These are phyloP conservation scores for Globisporangium yorkense DNA, from an alignment of 352 stramenopile species.

Conservation along the genomic window DNA sequence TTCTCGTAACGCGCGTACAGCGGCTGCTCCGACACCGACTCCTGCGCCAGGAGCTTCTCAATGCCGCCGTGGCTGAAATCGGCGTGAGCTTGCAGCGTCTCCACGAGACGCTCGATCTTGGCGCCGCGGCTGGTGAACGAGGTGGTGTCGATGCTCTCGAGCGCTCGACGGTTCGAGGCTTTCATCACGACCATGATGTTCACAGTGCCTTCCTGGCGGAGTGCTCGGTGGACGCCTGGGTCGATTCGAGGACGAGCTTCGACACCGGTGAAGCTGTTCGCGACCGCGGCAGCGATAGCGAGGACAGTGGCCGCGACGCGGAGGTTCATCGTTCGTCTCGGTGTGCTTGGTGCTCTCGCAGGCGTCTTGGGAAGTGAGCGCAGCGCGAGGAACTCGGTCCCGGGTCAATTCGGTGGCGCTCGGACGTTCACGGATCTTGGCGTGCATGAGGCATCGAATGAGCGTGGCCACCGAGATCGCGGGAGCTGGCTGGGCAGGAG, in stretches of 20 bases:
- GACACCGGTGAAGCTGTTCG: neutral
- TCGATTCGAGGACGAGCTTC: conserved; percentile 10
- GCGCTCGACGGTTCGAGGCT: conserved; percentile 5
- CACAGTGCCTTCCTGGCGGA: conserved; percentile 11
- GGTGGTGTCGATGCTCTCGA: conserved; percentile 13
- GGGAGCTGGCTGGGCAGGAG: neutral
- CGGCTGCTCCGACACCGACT: conserved; percentile 6
- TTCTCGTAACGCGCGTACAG: conserved; percentile 15
- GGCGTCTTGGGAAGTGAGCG: neutral
- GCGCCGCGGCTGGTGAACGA: conserved; percentile 8
- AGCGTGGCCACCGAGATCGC: neutral
- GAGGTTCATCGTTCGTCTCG: conserved; percentile 8
- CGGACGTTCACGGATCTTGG: neutral
- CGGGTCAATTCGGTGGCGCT: neutral
- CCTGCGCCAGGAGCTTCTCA: conserved; percentile 10
- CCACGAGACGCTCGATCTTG: conserved; percentile 17
- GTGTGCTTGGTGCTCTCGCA: neutral
- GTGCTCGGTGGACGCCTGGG: conserved; percentile 15
- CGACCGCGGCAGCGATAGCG: conserved; percentile 7
- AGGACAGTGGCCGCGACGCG: neutral
- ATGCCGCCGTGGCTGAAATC: conserved; percentile 1
- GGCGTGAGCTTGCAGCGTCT: conserved; percentile 8
- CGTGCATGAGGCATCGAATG: neutral
- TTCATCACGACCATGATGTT: conserved; percentile 22
- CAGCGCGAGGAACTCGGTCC: neutral